These are phyloP conservation scores for Fagopyrum homotropicum DNA, from an alignment of 148 eudicot species.

Conservation along the genomic window DNA sequence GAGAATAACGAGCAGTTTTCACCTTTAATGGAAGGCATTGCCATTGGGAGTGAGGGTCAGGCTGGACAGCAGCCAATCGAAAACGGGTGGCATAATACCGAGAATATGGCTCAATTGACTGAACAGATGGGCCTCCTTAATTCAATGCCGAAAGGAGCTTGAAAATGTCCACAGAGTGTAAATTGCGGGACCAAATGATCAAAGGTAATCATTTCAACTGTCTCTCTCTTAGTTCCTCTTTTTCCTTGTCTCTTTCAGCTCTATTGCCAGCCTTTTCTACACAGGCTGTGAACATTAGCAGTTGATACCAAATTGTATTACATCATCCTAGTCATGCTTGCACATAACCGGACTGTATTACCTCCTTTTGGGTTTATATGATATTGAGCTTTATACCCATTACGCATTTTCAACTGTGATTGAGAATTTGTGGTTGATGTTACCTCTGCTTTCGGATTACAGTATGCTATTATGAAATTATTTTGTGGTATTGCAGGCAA, in stretches of 20 bases:
- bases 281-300: background rate
- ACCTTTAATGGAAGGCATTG: constrained; percentile 28
- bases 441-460: background rate
- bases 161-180: constrained; percentile 7
- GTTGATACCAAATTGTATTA: constrained; percentile 3
- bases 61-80: constrained; percentile 18
- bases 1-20: constrained; percentile 34
- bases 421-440: background rate
- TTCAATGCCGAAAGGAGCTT: constrained; percentile 37
- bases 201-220: background rate
- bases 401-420: background rate
- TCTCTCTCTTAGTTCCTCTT: background rate
- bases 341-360: background rate
- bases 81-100: constrained; percentile 46
- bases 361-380: background rate
- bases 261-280: background rate
- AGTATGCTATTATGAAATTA: background rate
- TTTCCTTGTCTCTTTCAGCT: background rate
- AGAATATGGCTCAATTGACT: constrained; percentile 60
- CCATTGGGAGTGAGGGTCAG: constrained; percentile 28
- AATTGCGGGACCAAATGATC: constrained; percentile 1
- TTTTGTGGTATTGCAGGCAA: background rate
- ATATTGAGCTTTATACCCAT: background rate
- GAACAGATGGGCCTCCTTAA: constrained; percentile 67
- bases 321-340: background rate